Evolutionary conservation across 1,139 yeast species (phyloP), one percentile per base, ranked within the genome.

Genomic region (Kodamaea ohmeri): DNA sequence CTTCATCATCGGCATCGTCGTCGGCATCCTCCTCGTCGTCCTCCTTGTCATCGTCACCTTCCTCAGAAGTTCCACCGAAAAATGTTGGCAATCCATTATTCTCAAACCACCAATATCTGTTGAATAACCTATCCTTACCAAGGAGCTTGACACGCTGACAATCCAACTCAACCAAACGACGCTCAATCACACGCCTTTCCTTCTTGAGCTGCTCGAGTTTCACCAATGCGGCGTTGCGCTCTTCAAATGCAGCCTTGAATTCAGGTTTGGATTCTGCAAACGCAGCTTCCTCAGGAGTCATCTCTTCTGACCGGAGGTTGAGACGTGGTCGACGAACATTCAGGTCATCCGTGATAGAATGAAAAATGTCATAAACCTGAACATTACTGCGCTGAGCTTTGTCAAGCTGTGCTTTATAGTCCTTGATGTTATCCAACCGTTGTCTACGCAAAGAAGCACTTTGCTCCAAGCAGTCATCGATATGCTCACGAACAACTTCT

Each of bases 31-130:
- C 72, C 5, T 60, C 65, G 3, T 57, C 63, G 4, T 58, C 67
- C 12, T 61, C 66, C 3, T 56, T 61, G 1, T 63, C 71, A 9
- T 64, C 65, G 8, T 64, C 69, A 16, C 65, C 73, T n/a, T 60
- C 67, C 17, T 53, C 62, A 18, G 57, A 59, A 8, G 63, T 56
- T 32, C 65, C 60, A 25, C 74, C 70, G 37, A 70, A 76, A 32
- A 78, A 58, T 16, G 76, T 76, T 4, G 89, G 87, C 39, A 87
- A 68, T 0, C 97, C 97, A 53, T 83, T 83, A 47, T 76, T 73
- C 55, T 92, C 97, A 55, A 90, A 81, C 96, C 96, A 92, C 95
- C 96, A 94, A 58, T 90, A 92, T 48, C 92, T 71, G 61, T 92
- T 94, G 56, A 70, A 88, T 45, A 78, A 76, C 39, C 96, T 69